A percentile compares a stretch with the other conserved stretches of the same genome.
These are phyloP conservation scores for Salix arbutifolia DNA, from an alignment of 345 rosid species.

Conservation along the genomic window DNA sequence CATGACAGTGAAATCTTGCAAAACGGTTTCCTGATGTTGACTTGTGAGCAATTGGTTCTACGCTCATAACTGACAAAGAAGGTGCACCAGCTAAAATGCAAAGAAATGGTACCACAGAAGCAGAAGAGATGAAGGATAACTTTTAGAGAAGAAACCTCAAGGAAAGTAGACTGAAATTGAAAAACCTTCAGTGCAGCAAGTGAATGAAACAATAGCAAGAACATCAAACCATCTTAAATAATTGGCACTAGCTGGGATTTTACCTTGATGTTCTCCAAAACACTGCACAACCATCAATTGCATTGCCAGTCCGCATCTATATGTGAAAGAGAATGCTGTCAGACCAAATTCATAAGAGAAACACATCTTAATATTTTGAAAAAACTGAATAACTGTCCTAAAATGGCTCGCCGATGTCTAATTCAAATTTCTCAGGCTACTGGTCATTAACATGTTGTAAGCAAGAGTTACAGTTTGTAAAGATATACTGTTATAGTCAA, in stretches of 20 bases:
- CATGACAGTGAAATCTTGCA: background rate
- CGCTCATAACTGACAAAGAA: background rate
- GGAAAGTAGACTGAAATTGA: too few species aligned
- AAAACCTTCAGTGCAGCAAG: background rate
- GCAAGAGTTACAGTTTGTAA: background rate
- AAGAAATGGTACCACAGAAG: background rate
- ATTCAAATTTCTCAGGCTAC: background rate
- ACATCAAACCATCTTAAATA: slow-evolving; percentile 7
- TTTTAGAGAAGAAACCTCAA: background rate
- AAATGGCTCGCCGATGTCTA: background rate
- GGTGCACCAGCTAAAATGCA: background rate
- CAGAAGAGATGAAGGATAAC: background rate
- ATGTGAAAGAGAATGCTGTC: slow-evolving; percentile 10
- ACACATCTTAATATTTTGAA: too few species aligned
- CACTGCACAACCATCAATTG: slow-evolving; percentile 94
- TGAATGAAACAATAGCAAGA: background rate
- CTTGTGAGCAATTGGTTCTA: background rate
- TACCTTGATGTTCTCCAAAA: slow-evolving; percentile 91
- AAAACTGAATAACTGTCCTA: background rate
- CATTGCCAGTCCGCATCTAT: slow-evolving; percentile 94
- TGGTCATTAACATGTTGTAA: background rate
- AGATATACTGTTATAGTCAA: background rate
- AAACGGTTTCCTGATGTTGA: background rate
- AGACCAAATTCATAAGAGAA: background rate
- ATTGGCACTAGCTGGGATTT: slow-evolving; percentile 3